Evolutionary conservation across 768 basidiomycete genomes (phyloP).

Genomic region (Leucosporidium creatinivorum): DNA sequence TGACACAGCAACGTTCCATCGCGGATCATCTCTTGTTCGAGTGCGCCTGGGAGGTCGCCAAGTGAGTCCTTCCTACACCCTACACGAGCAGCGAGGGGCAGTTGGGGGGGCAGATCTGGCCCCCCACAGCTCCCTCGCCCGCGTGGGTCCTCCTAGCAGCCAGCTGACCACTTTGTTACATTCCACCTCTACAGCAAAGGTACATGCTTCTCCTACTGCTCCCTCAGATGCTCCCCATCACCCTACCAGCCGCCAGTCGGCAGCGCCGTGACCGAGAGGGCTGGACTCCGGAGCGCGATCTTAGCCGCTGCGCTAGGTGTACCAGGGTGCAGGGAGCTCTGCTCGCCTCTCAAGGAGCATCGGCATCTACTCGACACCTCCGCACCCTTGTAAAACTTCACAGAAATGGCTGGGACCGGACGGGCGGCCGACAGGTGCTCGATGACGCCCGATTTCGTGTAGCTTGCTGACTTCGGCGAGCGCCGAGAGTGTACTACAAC

Average conservation of each 20-base stretch:
- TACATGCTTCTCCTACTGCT: background rate
- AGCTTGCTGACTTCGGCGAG: background rate
- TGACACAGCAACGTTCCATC: constrained; percentile 1
- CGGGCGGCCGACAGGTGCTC: background rate
- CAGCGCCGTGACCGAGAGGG: background rate
- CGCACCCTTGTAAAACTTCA: background rate
- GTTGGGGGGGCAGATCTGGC: too few relatives aligned
- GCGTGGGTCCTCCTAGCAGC: too few relatives aligned
- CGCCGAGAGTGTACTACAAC: background rate
- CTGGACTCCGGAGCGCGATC: too few relatives aligned
- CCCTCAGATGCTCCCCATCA: too few relatives aligned
- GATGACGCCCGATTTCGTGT: background rate
- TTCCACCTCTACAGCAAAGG: constrained; percentile 13
- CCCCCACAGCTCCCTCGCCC: background rate
- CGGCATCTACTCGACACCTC: background rate
- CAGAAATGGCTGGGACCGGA: background rate
- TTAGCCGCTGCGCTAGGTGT: too few relatives aligned
- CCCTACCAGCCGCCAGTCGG: background rate
- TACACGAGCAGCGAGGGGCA: background rate
- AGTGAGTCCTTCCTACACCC: background rate
- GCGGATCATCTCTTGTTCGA: constrained; percentile 18
- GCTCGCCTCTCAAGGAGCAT: background rate
- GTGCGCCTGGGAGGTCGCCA: constrained; percentile 28
- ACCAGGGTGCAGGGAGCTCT: too few relatives aligned
- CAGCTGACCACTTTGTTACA: background rate